phyloP scores from a whole-genome alignment of 2,329 filamentous ascomycete species.

The Ophiocordyceps polyrhachis-furcata region DNA sequence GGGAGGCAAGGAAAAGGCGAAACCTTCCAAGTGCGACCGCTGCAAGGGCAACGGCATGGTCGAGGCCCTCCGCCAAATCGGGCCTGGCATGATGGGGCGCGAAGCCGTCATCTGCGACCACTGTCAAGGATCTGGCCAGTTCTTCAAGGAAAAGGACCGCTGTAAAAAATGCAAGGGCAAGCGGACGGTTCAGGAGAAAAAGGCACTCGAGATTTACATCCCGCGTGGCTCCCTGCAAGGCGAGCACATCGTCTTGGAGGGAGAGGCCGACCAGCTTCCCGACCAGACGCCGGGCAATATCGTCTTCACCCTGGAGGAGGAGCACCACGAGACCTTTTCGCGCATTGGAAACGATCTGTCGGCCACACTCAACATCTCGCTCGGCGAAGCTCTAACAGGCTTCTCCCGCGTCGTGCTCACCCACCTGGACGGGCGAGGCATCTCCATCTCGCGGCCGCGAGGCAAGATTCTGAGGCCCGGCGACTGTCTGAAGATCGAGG shows the following conservation, averaged over 20 bases:
- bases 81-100: slow-evolving; percentile 70
- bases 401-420: slow-evolving; percentile 82
- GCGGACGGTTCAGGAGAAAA: slow-evolving; percentile 70
- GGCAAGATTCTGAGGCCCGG: slow-evolving; percentile 70
- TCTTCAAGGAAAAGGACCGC: slow-evolving; percentile 89
- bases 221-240: slow-evolving; percentile 72
- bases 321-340: slow-evolving; percentile 63
- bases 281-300: slow-evolving; percentile 85
- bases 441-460: slow-evolving; percentile 59
- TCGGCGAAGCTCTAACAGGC: slow-evolving; percentile 70
- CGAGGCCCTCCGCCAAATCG: slow-evolving; percentile 64
- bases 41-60: slow-evolving; percentile 68
- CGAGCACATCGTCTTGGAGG: slow-evolving; percentile 76
- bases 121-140: slow-evolving; percentile 68
- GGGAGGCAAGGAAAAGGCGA: slow-evolving; percentile 83
- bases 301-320: slow-evolving; percentile 71
- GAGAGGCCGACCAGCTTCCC: slow-evolving; percentile 84
- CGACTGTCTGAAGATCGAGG: slow-evolving; percentile 67
- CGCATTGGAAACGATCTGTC: slow-evolving; percentile 71
- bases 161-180: slow-evolving; percentile 99
- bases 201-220: slow-evolving; percentile 92
- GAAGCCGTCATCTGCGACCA: slow-evolving; percentile 63
- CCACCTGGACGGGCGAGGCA: slow-evolving; percentile 84
- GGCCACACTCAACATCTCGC: slow-evolving; percentile 60
- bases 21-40: slow-evolving; percentile 61